A percentile compares a stretch with the other conserved stretches of the same genome.
Evolutionary conservation across 176 grass and related monocot genomes (phyloP).

Genomic region (Melocanna baccifera): DNA sequence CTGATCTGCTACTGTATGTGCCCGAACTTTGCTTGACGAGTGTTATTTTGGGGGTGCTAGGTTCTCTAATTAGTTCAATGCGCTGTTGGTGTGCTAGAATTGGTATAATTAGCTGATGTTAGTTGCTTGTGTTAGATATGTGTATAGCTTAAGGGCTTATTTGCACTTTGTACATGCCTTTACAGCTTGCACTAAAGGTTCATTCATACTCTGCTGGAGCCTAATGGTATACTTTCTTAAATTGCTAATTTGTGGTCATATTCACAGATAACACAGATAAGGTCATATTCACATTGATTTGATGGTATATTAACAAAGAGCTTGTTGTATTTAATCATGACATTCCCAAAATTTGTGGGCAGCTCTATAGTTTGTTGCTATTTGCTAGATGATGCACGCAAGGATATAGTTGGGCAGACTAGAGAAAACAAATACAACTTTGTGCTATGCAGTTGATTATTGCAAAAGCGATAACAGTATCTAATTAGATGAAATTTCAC

Average conservation of each 20-base stretch:
- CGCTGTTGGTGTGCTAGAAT: not conserved
- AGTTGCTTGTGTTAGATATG: no score
- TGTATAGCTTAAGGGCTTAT: no score
- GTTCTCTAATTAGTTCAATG: not conserved
- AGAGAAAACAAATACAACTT: not conserved
- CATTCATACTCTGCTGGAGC: not conserved
- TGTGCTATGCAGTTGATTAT: not conserved
- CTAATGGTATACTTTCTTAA: not conserved
- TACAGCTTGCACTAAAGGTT: not conserved
- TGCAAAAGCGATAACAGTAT: not conserved
- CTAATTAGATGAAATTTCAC: not conserved
- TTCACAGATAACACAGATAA: not conserved
- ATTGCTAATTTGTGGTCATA: not conserved
- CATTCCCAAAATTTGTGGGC: not conserved
- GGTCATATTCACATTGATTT: not conserved
- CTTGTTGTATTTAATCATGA: not conserved
- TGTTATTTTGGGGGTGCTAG: not conserved
- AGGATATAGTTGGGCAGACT: not conserved
- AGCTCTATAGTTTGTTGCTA: not conserved
- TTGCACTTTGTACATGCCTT: no score
- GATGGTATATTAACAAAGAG: not conserved
- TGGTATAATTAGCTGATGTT: not conserved
- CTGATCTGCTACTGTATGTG: slow-evolving; percentile 81
- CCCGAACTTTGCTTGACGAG: not conserved
- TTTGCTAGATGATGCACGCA: not conserved